Base-by-base conservation (phyloP, 768 basidiomycete species). In the Amanita muscaria region DNA sequence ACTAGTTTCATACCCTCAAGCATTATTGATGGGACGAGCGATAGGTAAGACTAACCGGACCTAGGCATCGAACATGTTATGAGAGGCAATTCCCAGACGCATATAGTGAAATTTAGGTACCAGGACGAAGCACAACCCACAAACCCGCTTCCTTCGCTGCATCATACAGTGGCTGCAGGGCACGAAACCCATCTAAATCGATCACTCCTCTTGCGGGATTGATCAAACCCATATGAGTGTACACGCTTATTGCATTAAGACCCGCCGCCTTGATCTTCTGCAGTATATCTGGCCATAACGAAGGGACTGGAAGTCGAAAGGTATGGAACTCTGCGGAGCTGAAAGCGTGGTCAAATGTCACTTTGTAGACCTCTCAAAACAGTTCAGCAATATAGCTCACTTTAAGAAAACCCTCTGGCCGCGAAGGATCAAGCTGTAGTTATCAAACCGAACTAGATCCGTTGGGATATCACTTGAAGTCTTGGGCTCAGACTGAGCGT, bases 261-360 rank as follows among this genome's bases (percentile, higher is more conserved):
- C 88, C 88, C 0, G 83, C 79, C 4, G 86, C 88, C 54, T 86
- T 86, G 48, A 77, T 67, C 56, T 86, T 90, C 51, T 90, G 80
- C 32, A 90, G 73, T 40, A 90, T 78, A 54, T 89, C 88, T 10
- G 77, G 70, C 87, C 88, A 91, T 44, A 90, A 60, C 3, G 76
- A 76, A 12, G 83, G 85, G 0, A 88, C 81, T 8, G 86, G 88
- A 6, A 90, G 63, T 18, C 86, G 76, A 65, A 85, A 90, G 1
- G 85, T 77, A 54, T 89, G 88, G 59, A 88, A 87, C 59, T 89
- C 88, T 46, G 88, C 88, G 1, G 84, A 86, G 53, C 87, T 88
- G 47, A 6, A 31, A 24, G 27, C 3, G 32, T 19, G n/a, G n/a
- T n/a, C n/a, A 40, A 18, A 41, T 31, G 45, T 29, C 6, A 30